Evolutionary conservation across 352 stramenopile species (phyloP).

Genomic region (Phytophthora idaei): DNA sequence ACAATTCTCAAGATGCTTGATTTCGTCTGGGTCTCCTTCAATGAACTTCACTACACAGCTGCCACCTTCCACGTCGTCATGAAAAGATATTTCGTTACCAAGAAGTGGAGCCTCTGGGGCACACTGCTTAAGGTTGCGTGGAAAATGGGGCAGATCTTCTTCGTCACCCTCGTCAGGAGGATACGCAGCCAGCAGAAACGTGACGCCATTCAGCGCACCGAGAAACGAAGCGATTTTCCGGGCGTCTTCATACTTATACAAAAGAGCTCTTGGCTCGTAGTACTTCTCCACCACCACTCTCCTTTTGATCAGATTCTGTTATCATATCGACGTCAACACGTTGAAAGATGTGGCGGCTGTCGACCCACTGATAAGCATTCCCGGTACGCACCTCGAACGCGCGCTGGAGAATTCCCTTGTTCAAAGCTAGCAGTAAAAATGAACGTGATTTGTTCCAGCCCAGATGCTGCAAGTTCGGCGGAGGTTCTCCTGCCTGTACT

Average conservation of each 20-base stretch:
- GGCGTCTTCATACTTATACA: slow-evolving; percentile 72
- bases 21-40: slow-evolving; percentile 44
- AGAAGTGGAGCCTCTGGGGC: slow-evolving; percentile 48
- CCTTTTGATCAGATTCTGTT: slow-evolving; percentile 74
- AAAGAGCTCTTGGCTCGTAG: slow-evolving; percentile 59
- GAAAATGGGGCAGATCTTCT: slow-evolving; percentile 32
- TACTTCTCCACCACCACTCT: slow-evolving; percentile 63
- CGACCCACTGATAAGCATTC: background rate
- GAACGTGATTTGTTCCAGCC: slow-evolving; percentile 73
- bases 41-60: slow-evolving; percentile 35
- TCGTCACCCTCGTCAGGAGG: slow-evolving; percentile 21
- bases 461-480: slow-evolving; percentile 50
- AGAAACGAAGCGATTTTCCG: slow-evolving; percentile 61
- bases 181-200: slow-evolving; percentile 55
- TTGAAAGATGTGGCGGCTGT: background rate
- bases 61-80: slow-evolving; percentile 27
- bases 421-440: slow-evolving; percentile 72
- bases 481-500: slow-evolving; percentile 41
- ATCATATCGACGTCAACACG: background rate
- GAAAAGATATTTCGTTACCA: slow-evolving; percentile 31
- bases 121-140: slow-evolving; percentile 60
- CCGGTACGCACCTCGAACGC: slow-evolving; percentile 59
- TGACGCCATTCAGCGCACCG: slow-evolving; percentile 74
- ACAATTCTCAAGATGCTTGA: slow-evolving; percentile 60
- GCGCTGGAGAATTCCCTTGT: slow-evolving; percentile 75